Evolutionary conservation across 371 early-diverging fungal species (phyloP).

Genomic region (Nosema muscidifuracis): DNA sequence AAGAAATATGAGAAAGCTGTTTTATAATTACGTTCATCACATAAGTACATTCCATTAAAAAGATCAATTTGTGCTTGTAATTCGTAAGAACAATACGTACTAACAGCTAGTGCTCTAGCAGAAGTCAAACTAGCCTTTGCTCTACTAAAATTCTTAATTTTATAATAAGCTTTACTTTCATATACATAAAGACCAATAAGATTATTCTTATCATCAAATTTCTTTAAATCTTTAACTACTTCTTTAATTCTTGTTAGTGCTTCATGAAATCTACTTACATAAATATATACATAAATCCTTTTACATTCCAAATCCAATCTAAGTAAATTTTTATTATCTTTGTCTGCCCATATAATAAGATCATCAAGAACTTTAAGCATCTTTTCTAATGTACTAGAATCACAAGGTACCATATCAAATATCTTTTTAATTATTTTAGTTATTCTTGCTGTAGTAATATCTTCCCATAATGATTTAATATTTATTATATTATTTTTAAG

Average conservation of each 20-base stretch:
- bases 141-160: conserved; percentile 48
- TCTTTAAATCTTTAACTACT: conserved; percentile 59
- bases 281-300: conserved; percentile 53
- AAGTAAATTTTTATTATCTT: conserved; percentile 59
- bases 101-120: conserved; percentile 60
- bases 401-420: conserved; percentile 40
- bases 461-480: conserved; percentile 34
- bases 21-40: conserved; percentile 61
- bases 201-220: conserved; percentile 61
- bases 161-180: conserved; percentile 63
- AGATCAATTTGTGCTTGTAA: conserved; percentile 64
- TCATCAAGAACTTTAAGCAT: conserved; percentile 35
- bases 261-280: conserved; percentile 54
- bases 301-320: conserved; percentile 59
- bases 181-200: conserved; percentile 60
- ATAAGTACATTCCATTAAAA: conserved; percentile 61
- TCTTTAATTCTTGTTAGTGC: conserved; percentile 46
- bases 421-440: conserved; percentile 59
- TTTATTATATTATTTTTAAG: conserved; percentile 1
- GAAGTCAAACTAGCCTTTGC: conserved; percentile 61
- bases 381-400: conserved; percentile 5
- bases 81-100: conserved; percentile 54
- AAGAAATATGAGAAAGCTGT: conserved; percentile 61
- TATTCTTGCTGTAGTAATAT: conserved; percentile 48
- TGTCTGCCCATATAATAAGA: conserved; percentile 58